Conservation (phyloP, 2,329 filamentous ascomycete genomes). For the Fusarium protoensiforme region DNA sequence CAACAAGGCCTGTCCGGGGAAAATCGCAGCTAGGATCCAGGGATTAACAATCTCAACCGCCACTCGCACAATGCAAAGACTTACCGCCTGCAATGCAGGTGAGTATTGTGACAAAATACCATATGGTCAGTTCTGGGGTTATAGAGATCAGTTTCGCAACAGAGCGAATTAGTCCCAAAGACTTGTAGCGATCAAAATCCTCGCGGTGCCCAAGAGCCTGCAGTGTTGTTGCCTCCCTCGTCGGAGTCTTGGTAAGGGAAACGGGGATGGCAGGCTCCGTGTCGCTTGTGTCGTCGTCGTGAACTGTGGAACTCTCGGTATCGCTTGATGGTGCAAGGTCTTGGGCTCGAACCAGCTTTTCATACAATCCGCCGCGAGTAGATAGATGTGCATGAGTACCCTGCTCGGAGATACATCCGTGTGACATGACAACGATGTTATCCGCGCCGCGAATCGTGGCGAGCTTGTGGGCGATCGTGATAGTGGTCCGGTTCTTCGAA, state of each 20-base stretch:
- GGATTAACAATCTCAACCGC: background rate
- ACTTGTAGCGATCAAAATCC: background rate
- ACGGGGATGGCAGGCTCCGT: background rate
- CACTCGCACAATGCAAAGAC: background rate
- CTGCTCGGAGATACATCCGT: conserved; percentile 67
- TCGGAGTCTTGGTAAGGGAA: background rate
- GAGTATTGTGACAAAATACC: background rate
- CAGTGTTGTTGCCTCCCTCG: background rate
- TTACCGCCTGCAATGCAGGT: background rate
- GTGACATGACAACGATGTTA: conserved; percentile 61
- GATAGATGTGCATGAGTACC: conserved; percentile 65
- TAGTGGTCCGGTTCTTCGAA: conserved; percentile 65
- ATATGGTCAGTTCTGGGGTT: background rate
- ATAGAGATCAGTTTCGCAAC: background rate
- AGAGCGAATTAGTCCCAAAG: background rate
- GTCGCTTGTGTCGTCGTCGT: background rate
- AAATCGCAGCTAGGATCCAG: background rate
- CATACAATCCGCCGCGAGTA: conserved; percentile 57
- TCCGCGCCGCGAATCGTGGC: conserved; percentile 58
- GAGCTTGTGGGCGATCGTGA: conserved; percentile 67
- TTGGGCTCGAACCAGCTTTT: conserved; percentile 55
- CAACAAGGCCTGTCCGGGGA: background rate
- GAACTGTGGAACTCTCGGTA: background rate
- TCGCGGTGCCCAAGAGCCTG: background rate
- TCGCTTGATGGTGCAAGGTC: conserved; percentile 27